Percentiles rank a stretch among this genome's conserved stretches.
These are phyloP conservation scores for Mucor saturninus DNA, from an alignment of 371 early-diverging fungal species.

Conservation along the genomic window DNA sequence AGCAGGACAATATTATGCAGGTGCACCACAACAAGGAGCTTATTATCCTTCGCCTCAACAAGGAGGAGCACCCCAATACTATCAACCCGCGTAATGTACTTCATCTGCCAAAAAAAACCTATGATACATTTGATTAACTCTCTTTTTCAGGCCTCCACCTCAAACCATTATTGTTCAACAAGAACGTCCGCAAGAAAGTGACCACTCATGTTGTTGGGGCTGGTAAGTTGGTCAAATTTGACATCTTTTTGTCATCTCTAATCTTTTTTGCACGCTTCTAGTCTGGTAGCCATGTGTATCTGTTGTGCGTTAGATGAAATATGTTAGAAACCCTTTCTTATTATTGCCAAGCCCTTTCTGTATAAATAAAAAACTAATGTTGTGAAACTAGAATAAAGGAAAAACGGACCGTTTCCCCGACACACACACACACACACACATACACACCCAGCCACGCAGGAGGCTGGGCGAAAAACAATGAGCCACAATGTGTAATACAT, in stretches of 20 bases:
- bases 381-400: neutral
- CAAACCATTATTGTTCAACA: slow-evolving; percentile 26
- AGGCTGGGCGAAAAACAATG: too few relatives aligned
- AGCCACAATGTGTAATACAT: neutral
- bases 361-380: neutral
- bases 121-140: neutral
- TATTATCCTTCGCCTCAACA: slow-evolving; percentile 20
- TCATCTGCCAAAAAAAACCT: neutral
- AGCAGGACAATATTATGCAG: slow-evolving; percentile 23
- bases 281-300: slow-evolving; percentile 24
- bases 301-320: slow-evolving; percentile 25
- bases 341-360: neutral
- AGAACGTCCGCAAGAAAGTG: slow-evolving; percentile 18
- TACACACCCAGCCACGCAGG: too few relatives aligned
- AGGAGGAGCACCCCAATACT: slow-evolving; percentile 14
- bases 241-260: neutral
- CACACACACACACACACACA: too few relatives aligned
- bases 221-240: slow-evolving; percentile 6
- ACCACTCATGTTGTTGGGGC: slow-evolving; percentile 25
- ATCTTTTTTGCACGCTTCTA: neutral
- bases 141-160: slow-evolving; percentile 16
- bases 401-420: neutral
- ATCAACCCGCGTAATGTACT: slow-evolving; percentile 21
- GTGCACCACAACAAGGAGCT: slow-evolving; percentile 15
- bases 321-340: slow-evolving; percentile 1